Base-by-base conservation (phyloP, 2,329 filamentous ascomycete species). In the Leptographium procerum region DNA sequence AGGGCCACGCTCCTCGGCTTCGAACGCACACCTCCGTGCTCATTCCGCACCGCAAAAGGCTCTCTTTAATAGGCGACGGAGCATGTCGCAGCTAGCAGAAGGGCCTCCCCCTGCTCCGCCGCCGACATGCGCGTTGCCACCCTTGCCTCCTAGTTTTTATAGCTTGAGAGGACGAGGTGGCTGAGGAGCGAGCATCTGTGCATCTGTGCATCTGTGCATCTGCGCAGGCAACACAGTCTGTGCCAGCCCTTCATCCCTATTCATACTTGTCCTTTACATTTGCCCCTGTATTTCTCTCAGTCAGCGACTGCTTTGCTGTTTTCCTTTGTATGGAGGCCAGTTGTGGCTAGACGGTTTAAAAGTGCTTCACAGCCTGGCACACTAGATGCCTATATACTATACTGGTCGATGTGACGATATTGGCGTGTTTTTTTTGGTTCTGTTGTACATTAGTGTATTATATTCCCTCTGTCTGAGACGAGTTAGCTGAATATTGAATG, bases 51-150 rank as follows among this genome's bases (percentile, higher is more conserved):
- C 54, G 13, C 54, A 34, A 6, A 56, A 55, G 36, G 16, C 53
- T 9, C 24, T 45, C 8, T 19, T 26, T 9, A 16, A 43, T 19
- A 28, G 54, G 5, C 54, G 54, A 48, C 72, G 74, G 58, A 81
- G 79, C 67, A 74, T 81, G 73, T 75, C 78, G 7, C 76, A 80
- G 29, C 69, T 81, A 43, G 69, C 69, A 1, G 73, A 77, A 14
- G 77, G 76, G 1, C 79, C 79, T 33, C 80, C 80, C 1, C 79
- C 75, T 19, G 77, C 73, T 16, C 80, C 80, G 8, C 80, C 80
- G 6, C 80, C 80, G 28, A 81, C 71, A 13, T 76, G 75, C 62
- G 79, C 80, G 16, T 71, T 83, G 26, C 80, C 80, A 22, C 80
- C 80, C 0, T 72, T 63, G 14, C 63, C 63, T 3, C 34, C 56